Evolutionary conservation across 2,329 filamentous ascomycete genomes (phyloP), one percentile per base, ranked within the genome.

Genomic region (Fusarium tuaranense): DNA sequence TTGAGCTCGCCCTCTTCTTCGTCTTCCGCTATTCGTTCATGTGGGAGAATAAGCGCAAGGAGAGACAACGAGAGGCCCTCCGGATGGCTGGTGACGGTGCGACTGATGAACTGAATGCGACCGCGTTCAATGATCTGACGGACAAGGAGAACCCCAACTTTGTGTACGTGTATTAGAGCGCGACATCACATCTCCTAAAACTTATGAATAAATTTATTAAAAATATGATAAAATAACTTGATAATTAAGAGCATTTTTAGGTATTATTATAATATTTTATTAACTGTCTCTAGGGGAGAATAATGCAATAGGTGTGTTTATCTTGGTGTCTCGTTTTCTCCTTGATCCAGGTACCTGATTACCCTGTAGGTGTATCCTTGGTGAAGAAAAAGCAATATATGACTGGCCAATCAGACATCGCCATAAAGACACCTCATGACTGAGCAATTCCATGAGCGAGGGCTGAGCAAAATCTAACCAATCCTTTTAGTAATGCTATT

Each of bases 81-180:
- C 78, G 76, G 14, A 76, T 79, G 6, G 76, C 76, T 1, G 76
- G 78, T 3, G 77, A 76, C 14, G 66, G 74, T 1, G 38, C 76
- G 9, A 74, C 79, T 2, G 75, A 78, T 7, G 78, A 80, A 38
- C 77, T 83, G 16, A 85, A 84, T 32, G 78, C 76, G 14, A 86
- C 84, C 2, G 84, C 83, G 0, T 86, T 86, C 51, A 80, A 71
- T 2, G 84, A 86, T 25, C 73, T 86, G 78, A 85, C 84, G 30
- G 84, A 86, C 65, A 80, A 79, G 70, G 82, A 86, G 77, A 86
- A 86, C 36, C 83, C 82, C 1, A 83, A 84, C 53, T 85, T 85
- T 73, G 78, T 78, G 13, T 84, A 85, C 41, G 81, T 85, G 2
- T 85, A 85, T 53, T 85, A 74, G 55, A 5, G 30, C 12, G 9